phyloP scores from a whole-genome alignment of 805 yeast species.

The Candida lessepsii region DNA sequence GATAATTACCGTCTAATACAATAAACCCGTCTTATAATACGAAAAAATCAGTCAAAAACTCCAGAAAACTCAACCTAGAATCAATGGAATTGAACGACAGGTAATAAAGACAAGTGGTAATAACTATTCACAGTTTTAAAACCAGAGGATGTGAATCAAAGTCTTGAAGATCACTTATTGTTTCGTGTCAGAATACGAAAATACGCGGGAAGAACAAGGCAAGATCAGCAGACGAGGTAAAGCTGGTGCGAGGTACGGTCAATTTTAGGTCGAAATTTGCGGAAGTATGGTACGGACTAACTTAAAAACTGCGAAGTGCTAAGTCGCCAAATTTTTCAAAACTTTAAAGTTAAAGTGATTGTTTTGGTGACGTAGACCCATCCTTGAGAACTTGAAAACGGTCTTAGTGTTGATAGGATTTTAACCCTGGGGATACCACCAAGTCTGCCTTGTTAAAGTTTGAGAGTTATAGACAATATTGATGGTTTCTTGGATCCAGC shows the following conservation, averaged over 20 bases:
- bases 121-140: background rate
- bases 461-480: no score
- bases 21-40: no score
- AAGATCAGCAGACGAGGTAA: background rate
- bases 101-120: no score
- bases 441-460: no score
- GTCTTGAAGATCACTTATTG: background rate
- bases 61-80: background rate
- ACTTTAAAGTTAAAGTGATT: background rate
- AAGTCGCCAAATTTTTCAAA: slow-evolving; percentile 2
- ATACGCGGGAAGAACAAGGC: slow-evolving; percentile 2
- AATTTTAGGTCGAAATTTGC: no score
- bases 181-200: slow-evolving; percentile 6
- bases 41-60: no score
- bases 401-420: no score
- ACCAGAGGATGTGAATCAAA: background rate
- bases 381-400: no score
- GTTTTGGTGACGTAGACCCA: no score
- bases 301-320: slow-evolving; percentile 1
- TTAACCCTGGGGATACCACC: no score
- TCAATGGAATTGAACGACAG: background rate
- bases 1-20: background rate
- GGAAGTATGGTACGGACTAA: no score
- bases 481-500: no score
- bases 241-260: background rate